A percentile compares a stretch with the other conserved stretches of the same genome.
These are phyloP conservation scores for Boechera retrofracta DNA, from an alignment of 345 rosid species.

Conservation along the genomic window DNA sequence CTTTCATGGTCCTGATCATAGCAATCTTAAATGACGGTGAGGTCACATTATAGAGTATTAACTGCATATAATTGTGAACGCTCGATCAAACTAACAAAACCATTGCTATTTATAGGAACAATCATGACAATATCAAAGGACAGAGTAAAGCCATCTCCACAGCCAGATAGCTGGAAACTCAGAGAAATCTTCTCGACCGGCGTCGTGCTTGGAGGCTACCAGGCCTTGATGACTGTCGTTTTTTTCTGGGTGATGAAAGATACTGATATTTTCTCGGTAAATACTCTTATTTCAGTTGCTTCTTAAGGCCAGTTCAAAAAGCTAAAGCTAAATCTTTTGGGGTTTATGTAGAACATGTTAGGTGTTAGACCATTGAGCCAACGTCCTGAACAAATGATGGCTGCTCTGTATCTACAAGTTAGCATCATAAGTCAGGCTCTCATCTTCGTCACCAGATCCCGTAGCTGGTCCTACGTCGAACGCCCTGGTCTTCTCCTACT, in stretches of 20 bases:
- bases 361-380: slow-evolving; percentile 53
- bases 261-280: slow-evolving; percentile 76
- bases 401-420: slow-evolving; percentile 88
- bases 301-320: slow-evolving; percentile 13
- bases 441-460: slow-evolving; percentile 86
- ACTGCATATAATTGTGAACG: slow-evolving; percentile 3
- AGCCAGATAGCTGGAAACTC: slow-evolving; percentile 93
- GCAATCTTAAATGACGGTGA: slow-evolving; percentile 91
- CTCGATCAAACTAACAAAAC: background rate
- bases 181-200: slow-evolving; percentile 83
- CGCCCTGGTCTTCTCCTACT: slow-evolving; percentile 76
- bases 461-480: slow-evolving; percentile 85
- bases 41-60: slow-evolving; percentile 23
- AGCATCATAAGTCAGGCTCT: slow-evolving; percentile 90
- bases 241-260: slow-evolving; percentile 87
- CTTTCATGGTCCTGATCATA: slow-evolving; percentile 91
- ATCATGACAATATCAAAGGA: slow-evolving; percentile 94
- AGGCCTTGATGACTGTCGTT: slow-evolving; percentile 80
- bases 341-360: slow-evolving; percentile 57
- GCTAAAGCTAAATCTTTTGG: background rate
- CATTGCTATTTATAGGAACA: slow-evolving; percentile 55
- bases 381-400: slow-evolving; percentile 60
- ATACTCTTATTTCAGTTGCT: slow-evolving; percentile 29
- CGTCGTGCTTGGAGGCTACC: slow-evolving; percentile 78
- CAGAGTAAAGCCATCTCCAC: slow-evolving; percentile 85